phyloP scores from a whole-genome alignment of 2,329 filamentous ascomycete species.

The Trichoderma arundinaceum region DNA sequence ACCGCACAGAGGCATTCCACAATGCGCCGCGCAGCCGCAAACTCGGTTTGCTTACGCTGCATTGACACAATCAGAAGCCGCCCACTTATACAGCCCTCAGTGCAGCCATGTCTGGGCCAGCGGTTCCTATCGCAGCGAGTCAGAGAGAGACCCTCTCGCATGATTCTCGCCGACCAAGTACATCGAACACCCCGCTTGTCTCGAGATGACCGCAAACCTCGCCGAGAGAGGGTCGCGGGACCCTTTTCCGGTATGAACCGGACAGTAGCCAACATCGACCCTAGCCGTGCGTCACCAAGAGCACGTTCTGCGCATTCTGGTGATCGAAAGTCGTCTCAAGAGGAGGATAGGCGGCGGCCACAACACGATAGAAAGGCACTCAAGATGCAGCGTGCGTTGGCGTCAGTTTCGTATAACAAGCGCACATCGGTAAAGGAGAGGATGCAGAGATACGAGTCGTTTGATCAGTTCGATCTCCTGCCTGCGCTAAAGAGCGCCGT shows the following conservation, averaged over 20 bases:
- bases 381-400: constrained; percentile 87
- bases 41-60: constrained; percentile 35
- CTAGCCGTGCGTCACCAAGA: constrained; percentile 35
- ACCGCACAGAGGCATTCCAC: background rate
- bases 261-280: constrained; percentile 52
- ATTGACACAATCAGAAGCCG: constrained; percentile 31
- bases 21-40: constrained; percentile 33
- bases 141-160: constrained; percentile 56
- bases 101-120: constrained; percentile 45
- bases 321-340: constrained; percentile 39
- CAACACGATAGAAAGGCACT: constrained; percentile 69
- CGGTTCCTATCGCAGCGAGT: constrained; percentile 45
- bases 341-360: constrained; percentile 45
- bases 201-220: constrained; percentile 45
- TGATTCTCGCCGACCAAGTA: constrained; percentile 63
- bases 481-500: constrained; percentile 75
- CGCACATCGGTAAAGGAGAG: constrained; percentile 57
- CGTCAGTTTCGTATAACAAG: constrained; percentile 76
- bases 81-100: constrained; percentile 30
- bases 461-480: constrained; percentile 79
- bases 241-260: constrained; percentile 64
- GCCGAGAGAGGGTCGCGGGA: constrained; percentile 50
- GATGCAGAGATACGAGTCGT: constrained; percentile 74
- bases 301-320: constrained; percentile 33
- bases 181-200: constrained; percentile 46